phyloP scores from a whole-genome alignment of 345 rosid species.

The thale cress (Arabidopsis thaliana) region TAIR10.1 NC_003070.9:5457001-5457500 shows the following conservation, averaged over 20 bases:
- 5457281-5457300: slow-evolving; percentile 54
- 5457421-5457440: neutral
- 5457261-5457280: slow-evolving; percentile 4
- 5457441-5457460: neutral
- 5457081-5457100: slow-evolving; percentile 32
- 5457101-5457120: slow-evolving; percentile 3
- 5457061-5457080: neutral
- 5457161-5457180: slow-evolving; percentile 45
- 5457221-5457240: slow-evolving; percentile 13
- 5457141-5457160: slow-evolving; percentile 47
- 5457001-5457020: slow-evolving; percentile 15
- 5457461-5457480: slow-evolving; percentile 11
- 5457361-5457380: slow-evolving; percentile 70
- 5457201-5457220: slow-evolving; percentile 11
- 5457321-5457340: slow-evolving; percentile 73
- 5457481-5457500: neutral
- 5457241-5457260: neutral
- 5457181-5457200: slow-evolving; percentile 28
- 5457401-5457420: neutral
- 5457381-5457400: slow-evolving; percentile 47
- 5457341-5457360: slow-evolving; percentile 66
- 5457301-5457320: slow-evolving; percentile 72
- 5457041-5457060: neutral
- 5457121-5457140: slow-evolving; percentile 8
- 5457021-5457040: slow-evolving; percentile 40